These are phyloP conservation scores for Talaromyces pinophilus DNA, from an alignment of 2,329 filamentous ascomycete genomes.

Conservation along the genomic window DNA sequence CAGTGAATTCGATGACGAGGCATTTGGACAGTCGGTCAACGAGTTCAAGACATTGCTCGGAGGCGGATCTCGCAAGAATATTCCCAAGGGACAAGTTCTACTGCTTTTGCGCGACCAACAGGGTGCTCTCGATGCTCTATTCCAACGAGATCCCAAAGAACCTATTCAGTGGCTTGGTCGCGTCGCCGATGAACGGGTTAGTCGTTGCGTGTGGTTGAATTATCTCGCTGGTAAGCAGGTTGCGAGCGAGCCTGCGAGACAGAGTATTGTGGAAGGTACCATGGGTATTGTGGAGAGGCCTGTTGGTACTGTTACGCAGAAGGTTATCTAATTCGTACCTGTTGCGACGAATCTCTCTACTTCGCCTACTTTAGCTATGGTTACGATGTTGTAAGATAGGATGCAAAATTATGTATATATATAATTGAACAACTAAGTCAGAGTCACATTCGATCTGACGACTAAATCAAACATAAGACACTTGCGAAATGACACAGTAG, in stretches of 20 bases:
- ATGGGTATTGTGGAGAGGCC: slow-evolving; percentile 86
- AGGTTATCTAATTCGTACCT: slow-evolving; percentile 54
- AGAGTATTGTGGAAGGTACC: slow-evolving; percentile 81
- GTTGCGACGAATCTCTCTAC: not conserved
- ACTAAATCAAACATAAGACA: not conserved
- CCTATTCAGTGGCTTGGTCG: slow-evolving; percentile 64
- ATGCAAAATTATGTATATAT: not conserved
- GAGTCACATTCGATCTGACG: not conserved
- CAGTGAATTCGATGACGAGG: slow-evolving; percentile 65
- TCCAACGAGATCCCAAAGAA: slow-evolving; percentile 54
- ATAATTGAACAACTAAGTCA: not conserved
- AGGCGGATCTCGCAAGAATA: slow-evolving; percentile 64
- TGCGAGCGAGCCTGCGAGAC: slow-evolving; percentile 77
- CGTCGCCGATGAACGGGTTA: slow-evolving; percentile 76
- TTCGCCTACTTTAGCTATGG: not conserved
- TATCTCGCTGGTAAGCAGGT: slow-evolving; percentile 86
- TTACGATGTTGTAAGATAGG: not conserved
- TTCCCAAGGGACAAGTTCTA: slow-evolving; percentile 78
- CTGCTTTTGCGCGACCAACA: slow-evolving; percentile 67
- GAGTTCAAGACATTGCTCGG: slow-evolving; percentile 82
- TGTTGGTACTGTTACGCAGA: slow-evolving; percentile 80
- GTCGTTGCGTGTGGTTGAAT: slow-evolving; percentile 80
- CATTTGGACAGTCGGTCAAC: slow-evolving; percentile 72
- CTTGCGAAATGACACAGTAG: not conserved
- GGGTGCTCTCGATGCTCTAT: slow-evolving; percentile 69